Conservation (phyloP, 1,284 basidiomycete genomes). For the Ustilago hordei region DNA sequence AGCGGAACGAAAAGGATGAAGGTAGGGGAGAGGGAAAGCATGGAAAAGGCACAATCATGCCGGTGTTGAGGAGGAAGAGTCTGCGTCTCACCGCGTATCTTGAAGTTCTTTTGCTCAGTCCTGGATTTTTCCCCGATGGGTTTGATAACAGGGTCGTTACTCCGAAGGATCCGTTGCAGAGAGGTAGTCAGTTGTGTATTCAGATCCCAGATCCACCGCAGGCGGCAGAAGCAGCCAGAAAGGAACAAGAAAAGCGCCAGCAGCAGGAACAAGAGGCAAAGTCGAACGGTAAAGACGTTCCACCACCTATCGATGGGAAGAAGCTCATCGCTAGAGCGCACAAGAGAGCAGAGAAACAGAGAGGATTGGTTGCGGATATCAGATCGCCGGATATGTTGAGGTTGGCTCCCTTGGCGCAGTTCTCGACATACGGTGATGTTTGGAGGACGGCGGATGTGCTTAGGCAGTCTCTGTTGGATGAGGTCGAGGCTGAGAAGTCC, state of each 20-base stretch:
- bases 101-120: slow-evolving; percentile 49
- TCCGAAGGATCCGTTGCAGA: slow-evolving; percentile 53
- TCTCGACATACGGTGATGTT: slow-evolving; percentile 60
- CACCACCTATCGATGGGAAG: slow-evolving; percentile 51
- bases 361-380: slow-evolving; percentile 62
- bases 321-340: slow-evolving; percentile 58
- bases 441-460: slow-evolving; percentile 59
- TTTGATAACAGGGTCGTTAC: slow-evolving; percentile 58
- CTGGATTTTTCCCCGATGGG: slow-evolving; percentile 54
- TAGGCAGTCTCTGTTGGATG: slow-evolving; percentile 41
- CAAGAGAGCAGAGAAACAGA: slow-evolving; percentile 49
- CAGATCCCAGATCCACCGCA: slow-evolving; percentile 48
- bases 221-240: neutral
- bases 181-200: slow-evolving; percentile 63
- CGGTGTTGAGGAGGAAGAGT: slow-evolving; percentile 52
- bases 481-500: slow-evolving; percentile 24
- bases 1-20: slow-evolving; percentile 13
- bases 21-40: slow-evolving; percentile 20
- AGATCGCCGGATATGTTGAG: slow-evolving; percentile 64
- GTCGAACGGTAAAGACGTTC: slow-evolving; percentile 42
- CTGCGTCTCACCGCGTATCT: slow-evolving; percentile 63
- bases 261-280: slow-evolving; percentile 1
- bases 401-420: slow-evolving; percentile 66
- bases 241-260: slow-evolving; percentile 10
- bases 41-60: slow-evolving; percentile 63